These are phyloP conservation scores for Cyathus striatus DNA, from an alignment of 768 basidiomycete genomes.

Conservation along the genomic window DNA sequence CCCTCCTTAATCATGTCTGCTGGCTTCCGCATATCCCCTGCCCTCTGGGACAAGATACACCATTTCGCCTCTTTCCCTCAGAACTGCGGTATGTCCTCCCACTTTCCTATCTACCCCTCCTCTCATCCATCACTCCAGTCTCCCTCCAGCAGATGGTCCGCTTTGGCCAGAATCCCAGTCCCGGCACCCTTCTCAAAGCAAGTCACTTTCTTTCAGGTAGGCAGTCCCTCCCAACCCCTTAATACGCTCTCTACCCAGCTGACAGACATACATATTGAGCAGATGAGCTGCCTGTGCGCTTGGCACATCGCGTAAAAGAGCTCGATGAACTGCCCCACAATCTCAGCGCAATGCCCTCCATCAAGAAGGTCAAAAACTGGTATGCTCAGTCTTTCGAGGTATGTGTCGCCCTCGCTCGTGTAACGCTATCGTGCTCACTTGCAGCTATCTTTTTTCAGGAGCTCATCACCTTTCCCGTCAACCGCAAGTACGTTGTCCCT, in stretches of 20 bases:
- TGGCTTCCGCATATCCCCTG: conserved; percentile 68
- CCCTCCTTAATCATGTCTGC: conserved; percentile 38
- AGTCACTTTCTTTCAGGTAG: conserved; percentile 82
- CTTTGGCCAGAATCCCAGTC: conserved; percentile 93
- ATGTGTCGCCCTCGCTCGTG: conserved; percentile 16
- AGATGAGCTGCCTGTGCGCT: conserved; percentile 93
- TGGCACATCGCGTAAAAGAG: conserved; percentile 95
- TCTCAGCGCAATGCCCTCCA: conserved; percentile 85
- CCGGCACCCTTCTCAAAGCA: conserved; percentile 90
- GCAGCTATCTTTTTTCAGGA: conserved; percentile 87
- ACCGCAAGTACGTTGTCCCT: conserved; percentile 58
- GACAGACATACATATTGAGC: conserved; percentile 1
- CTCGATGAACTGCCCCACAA: conserved; percentile 92
- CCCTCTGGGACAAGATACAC: conserved; percentile 87
- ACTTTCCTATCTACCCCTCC: conserved; percentile 37
- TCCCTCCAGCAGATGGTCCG: conserved; percentile 97
- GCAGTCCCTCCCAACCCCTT: background rate
- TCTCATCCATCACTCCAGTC: conserved; percentile 43
- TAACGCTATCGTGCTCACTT: conserved; percentile 30
- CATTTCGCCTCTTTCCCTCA: conserved; percentile 91
- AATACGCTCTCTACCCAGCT: background rate
- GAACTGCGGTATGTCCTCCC: conserved; percentile 65
- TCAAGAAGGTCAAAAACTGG: conserved; percentile 96
- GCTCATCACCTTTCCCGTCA: conserved; percentile 60
- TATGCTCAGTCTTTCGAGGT: conserved; percentile 99